Conservation (phyloP, 2,329 filamentous ascomycete genomes). For the Ophiostoma populinum region DNA sequence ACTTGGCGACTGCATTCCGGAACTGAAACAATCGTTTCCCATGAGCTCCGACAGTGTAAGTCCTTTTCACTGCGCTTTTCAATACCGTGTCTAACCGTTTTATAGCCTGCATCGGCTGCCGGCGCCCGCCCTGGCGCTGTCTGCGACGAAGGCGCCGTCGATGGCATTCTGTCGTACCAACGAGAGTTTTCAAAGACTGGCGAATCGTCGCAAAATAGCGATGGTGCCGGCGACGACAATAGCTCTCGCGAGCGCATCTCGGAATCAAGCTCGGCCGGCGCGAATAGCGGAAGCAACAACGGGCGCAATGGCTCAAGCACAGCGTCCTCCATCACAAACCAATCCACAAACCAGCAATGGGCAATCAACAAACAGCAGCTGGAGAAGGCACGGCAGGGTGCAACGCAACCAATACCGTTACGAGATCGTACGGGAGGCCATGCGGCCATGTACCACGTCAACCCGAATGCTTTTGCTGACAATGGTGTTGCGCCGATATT, state of each 20-base stretch:
- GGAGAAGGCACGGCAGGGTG: too few species aligned
- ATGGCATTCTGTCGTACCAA: slow-evolving; percentile 26
- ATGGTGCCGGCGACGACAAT: slow-evolving; percentile 3
- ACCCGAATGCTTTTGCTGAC: slow-evolving; percentile 8
- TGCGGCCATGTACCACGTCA: slow-evolving; percentile 9
- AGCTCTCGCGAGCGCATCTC: slow-evolving; percentile 1
- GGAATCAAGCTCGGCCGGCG: slow-evolving; percentile 5
- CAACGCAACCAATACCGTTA: too few species aligned
- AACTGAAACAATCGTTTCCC: slow-evolving; percentile 36
- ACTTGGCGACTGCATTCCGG: slow-evolving; percentile 43
- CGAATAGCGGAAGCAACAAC: neutral
- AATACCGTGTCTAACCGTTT: neutral
- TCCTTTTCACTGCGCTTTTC: slow-evolving; percentile 11
- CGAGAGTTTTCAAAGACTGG: slow-evolving; percentile 7
- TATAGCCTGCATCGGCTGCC: slow-evolving; percentile 14
- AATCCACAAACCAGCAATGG: slow-evolving; percentile 15
- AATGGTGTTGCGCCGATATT: slow-evolving; percentile 2
- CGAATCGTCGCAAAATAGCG: slow-evolving; percentile 1
- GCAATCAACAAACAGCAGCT: slow-evolving; percentile 23
- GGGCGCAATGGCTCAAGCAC: neutral
- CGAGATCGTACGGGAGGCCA: slow-evolving; percentile 13
- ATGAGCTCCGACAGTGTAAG: slow-evolving; percentile 34
- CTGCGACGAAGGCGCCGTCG: slow-evolving; percentile 13
- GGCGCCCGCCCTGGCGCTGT: slow-evolving; percentile 6
- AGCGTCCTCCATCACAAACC: neutral